Base-by-base conservation (phyloP, 129 eudicot genomes). In the Oenanthe sinensis region DNA sequence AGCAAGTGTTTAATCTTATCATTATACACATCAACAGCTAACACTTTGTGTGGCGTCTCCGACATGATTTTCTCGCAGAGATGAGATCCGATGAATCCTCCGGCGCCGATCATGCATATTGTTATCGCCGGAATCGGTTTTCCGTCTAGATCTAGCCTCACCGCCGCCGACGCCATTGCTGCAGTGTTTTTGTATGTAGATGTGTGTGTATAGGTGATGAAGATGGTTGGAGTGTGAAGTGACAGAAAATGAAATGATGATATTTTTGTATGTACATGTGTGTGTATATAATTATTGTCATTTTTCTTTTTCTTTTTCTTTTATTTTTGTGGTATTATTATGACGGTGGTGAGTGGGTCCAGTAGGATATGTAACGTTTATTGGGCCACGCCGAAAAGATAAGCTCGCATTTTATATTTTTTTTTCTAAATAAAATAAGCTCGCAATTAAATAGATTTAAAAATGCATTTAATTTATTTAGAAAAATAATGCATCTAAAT, bases 21-120 rank as follows among this genome's bases (percentile, higher is more conserved):
- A 75, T 81, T 88, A 81, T 92, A 90, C 14, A 95, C 99, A 55
- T 95, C 99, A 30, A 95, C 97, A 19, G 97, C 99, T 62, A 92
- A 77, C 62, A 95, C 92, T 71, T 81, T 87, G 88, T 95, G 99
- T 24, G 88, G 84, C 42, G 97, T 95, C 84, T 95, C 96, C 48
- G 83, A 12, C 91, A 95, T 80, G 77, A 95, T 62, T 80, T 92
- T 95, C 95, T 95, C 97, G 80, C 99, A 95, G 77, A 95, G 87
- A 76, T 95, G 99, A 22, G 99, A 95, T 43, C 99, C 99, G 42
- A 95, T 95, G 90, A 95, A 95, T 4, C 99, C 99, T 55, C 99
- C 99, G 71, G 97, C 97, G 2, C 99, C 99, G 68, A 95, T 95
- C 97, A 92, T 92, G 77, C 99, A 95, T 79, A 92, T 95, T 10